phyloP scores from a whole-genome alignment of 805 yeast species.

The Yarrowia sp. region DNA sequence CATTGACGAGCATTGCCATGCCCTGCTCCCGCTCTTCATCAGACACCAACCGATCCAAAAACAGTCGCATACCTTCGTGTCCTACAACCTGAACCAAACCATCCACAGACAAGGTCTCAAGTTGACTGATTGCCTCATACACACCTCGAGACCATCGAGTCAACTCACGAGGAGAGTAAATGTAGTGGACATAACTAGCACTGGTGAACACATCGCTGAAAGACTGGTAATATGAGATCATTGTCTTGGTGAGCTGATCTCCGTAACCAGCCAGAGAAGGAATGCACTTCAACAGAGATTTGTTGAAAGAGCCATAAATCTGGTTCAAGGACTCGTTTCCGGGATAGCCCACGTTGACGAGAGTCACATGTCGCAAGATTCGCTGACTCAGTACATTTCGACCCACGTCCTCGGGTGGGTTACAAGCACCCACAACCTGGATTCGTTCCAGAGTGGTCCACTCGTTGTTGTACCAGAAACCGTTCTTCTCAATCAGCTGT shows the following conservation, averaged over 20 bases:
- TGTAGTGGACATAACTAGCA: constrained; percentile 52
- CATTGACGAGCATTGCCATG: constrained; percentile 35
- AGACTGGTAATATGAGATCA: constrained; percentile 59
- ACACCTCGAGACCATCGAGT: constrained; percentile 86
- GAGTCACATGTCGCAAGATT: constrained; percentile 61
- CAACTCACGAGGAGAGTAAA: constrained; percentile 85
- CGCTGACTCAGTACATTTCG: constrained; percentile 56
- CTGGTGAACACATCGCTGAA: background rate
- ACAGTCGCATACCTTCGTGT: constrained; percentile 76
- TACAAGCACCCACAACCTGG: constrained; percentile 93
- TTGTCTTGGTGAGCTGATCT: constrained; percentile 53
- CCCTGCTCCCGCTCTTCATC: constrained; percentile 52
- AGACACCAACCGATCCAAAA: constrained; percentile 64
- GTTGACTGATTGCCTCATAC: constrained; percentile 46
- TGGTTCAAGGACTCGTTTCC: constrained; percentile 55
- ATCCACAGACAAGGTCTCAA: constrained; percentile 41
- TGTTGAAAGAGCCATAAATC: constrained; percentile 60
- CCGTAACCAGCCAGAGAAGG: constrained; percentile 60
- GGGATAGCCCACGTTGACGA: constrained; percentile 79
- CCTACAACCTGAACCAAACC: constrained; percentile 65
- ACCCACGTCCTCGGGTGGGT: constrained; percentile 81
- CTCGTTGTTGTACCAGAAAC: constrained; percentile 67
- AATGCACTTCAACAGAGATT: constrained; percentile 54
- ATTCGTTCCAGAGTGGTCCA: constrained; percentile 68
- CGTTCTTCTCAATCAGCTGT: constrained; percentile 65